phyloP scores from a whole-genome alignment of 768 basidiomycete species.

The Fistulinella prunicolor region DNA sequence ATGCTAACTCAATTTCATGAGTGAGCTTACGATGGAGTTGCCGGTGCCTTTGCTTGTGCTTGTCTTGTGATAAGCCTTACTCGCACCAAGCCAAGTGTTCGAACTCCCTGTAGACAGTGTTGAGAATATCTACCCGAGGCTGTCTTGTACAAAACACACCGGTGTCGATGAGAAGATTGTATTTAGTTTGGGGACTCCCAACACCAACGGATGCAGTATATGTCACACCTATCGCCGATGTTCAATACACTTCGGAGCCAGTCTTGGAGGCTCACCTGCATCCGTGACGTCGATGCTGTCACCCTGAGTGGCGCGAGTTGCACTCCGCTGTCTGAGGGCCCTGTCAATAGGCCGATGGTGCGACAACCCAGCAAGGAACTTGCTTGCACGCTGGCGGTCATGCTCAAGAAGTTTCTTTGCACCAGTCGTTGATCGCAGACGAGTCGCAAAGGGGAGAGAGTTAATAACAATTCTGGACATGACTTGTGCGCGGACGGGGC shows the following conservation, averaged over 20 bases:
- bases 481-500: neutral
- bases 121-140: neutral
- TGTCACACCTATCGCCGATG: slow-evolving; percentile 39
- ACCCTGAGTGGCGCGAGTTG: neutral
- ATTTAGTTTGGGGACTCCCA: slow-evolving; percentile 47
- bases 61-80: slow-evolving; percentile 43
- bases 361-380: slow-evolving; percentile 51
- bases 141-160: slow-evolving; percentile 31
- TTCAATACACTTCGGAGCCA: neutral
- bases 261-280: slow-evolving; percentile 34
- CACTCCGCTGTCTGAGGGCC: slow-evolving; percentile 21
- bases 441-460: slow-evolving; percentile 45
- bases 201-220: slow-evolving; percentile 54
- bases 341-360: slow-evolving; percentile 51
- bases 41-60: slow-evolving; percentile 43
- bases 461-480: slow-evolving; percentile 40
- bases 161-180: slow-evolving; percentile 56
- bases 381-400: slow-evolving; percentile 53
- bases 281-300: slow-evolving; percentile 55
- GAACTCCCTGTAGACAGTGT: slow-evolving; percentile 36
- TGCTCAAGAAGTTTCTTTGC: slow-evolving; percentile 49
- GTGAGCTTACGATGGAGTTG: slow-evolving; percentile 32
- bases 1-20: neutral
- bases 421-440: slow-evolving; percentile 37
- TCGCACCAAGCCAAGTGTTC: slow-evolving; percentile 59